phyloP scores from a whole-genome alignment of 805 yeast genomes.

The Schwanniomyces vanrijiae region DNA sequence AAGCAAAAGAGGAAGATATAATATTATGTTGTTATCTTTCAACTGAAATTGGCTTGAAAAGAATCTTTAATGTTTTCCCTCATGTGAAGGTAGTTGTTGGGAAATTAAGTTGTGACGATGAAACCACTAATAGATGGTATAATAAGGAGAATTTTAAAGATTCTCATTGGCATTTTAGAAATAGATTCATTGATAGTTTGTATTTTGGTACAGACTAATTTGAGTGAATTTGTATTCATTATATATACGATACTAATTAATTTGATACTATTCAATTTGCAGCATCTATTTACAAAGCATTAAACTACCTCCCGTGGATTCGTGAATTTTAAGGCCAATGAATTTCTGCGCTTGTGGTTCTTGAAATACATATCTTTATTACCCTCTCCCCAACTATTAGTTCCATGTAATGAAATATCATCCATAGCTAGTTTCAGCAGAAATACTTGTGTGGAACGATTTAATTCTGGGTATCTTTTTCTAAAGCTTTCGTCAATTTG shows the following conservation, averaged over 20 bases:
- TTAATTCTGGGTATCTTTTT: background rate
- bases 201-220: slow-evolving; percentile 67
- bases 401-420: background rate
- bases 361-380: slow-evolving; percentile 5
- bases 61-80: slow-evolving; percentile 75
- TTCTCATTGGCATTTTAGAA: slow-evolving; percentile 58
- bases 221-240: background rate
- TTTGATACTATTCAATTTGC: background rate
- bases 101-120: slow-evolving; percentile 48
- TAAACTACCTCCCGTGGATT: slow-evolving; percentile 23
- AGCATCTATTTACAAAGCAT: background rate
- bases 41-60: slow-evolving; percentile 73
- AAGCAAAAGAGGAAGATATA: slow-evolving; percentile 59
- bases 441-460: background rate
- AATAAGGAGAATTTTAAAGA: slow-evolving; percentile 45
- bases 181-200: slow-evolving; percentile 68
- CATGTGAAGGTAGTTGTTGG: slow-evolving; percentile 70
- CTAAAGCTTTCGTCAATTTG: background rate
- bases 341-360: slow-evolving; percentile 44
- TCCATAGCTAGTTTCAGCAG: background rate
- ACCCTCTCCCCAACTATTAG: background rate
- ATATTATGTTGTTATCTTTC: slow-evolving; percentile 69
- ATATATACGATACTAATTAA: background rate
- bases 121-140: slow-evolving; percentile 14
- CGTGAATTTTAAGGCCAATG: slow-evolving; percentile 48